A percentile compares a stretch with the other conserved stretches of the same genome.
Evolutionary conservation across 2,329 filamentous ascomycete species (phyloP).

Genomic region (Penicillium polonicum): DNA sequence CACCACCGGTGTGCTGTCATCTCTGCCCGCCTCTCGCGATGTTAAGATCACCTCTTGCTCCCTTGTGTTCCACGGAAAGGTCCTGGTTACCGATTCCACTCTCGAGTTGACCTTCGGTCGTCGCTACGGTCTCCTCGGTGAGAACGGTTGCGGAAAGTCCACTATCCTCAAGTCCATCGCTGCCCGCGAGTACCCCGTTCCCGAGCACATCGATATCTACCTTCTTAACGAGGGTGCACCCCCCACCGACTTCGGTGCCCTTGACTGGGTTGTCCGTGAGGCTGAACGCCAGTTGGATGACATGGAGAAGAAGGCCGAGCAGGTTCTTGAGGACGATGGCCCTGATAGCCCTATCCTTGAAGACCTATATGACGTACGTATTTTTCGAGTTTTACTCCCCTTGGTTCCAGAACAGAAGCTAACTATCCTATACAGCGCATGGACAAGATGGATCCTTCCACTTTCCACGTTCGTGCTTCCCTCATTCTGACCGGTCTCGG

Average conservation of each 20-base stretch:
- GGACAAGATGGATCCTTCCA: slow-evolving; percentile 97
- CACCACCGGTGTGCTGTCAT: slow-evolving; percentile 93
- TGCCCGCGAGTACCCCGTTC: slow-evolving; percentile 90
- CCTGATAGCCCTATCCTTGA: slow-evolving; percentile 87
- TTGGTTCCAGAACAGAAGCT: slow-evolving; percentile 14
- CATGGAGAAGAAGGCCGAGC: slow-evolving; percentile 84
- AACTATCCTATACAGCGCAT: slow-evolving; percentile 66
- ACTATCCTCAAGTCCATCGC: slow-evolving; percentile 96
- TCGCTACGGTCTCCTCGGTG: slow-evolving; percentile 90
- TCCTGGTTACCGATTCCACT: slow-evolving; percentile 89
- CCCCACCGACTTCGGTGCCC: slow-evolving; percentile 79
- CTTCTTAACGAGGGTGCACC: slow-evolving; percentile 96
- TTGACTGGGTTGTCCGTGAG: slow-evolving; percentile 96
- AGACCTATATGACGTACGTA: slow-evolving; percentile 88
- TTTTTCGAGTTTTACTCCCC: background rate
- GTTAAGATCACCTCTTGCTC: slow-evolving; percentile 95
- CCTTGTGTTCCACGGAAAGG: slow-evolving; percentile 95
- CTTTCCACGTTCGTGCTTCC: slow-evolving; percentile 91
- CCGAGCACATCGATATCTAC: slow-evolving; percentile 96
- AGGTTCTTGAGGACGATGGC: slow-evolving; percentile 85
- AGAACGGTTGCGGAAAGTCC: slow-evolving; percentile 99
- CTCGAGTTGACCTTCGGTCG: slow-evolving; percentile 91
- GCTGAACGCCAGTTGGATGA: slow-evolving; percentile 89
- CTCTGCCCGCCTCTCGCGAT: slow-evolving; percentile 79
- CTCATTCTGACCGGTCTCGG: slow-evolving; percentile 97